phyloP scores from a whole-genome alignment of 2,329 filamentous ascomycete genomes.

The Allantophomopsis lycopodina region DNA sequence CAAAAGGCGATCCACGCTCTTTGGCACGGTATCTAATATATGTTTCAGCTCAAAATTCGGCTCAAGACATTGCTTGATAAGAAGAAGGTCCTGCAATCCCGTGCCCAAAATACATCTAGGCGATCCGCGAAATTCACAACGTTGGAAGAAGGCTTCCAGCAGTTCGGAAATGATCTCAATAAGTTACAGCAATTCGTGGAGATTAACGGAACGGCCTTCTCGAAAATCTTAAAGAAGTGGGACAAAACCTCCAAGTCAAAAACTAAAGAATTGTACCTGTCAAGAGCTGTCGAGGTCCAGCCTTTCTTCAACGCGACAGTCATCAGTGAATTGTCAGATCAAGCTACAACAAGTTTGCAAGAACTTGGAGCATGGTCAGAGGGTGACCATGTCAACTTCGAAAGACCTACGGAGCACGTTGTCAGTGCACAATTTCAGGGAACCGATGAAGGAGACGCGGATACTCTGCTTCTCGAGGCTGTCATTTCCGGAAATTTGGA shows the following conservation, averaged over 20 bases:
- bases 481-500: constrained; percentile 71
- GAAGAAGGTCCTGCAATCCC: constrained; percentile 79
- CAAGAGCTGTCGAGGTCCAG: constrained; percentile 90
- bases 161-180: constrained; percentile 92
- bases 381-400: constrained; percentile 82
- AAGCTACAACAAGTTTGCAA: constrained; percentile 89
- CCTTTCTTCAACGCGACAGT: constrained; percentile 97
- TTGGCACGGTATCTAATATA: constrained; percentile 3
- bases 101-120: constrained; percentile 64
- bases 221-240: constrained; percentile 99
- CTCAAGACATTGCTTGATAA: constrained; percentile 89
- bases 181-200: constrained; percentile 98
- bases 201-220: constrained; percentile 94
- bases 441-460: constrained; percentile 80
- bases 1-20: constrained; percentile 5
- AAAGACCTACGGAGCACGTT: constrained; percentile 42
- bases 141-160: constrained; percentile 89
- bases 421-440: constrained; percentile 53
- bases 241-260: constrained; percentile 99
- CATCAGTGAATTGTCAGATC: constrained; percentile 91
- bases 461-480: constrained; percentile 77
- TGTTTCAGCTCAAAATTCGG: constrained; percentile 75
- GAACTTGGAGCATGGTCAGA: constrained; percentile 96
- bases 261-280: constrained; percentile 94
- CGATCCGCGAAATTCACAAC: constrained; percentile 89